Base-by-base conservation (phyloP, 192 early-diverging fungal genomes). In the Entomortierella lignicola region DNA sequence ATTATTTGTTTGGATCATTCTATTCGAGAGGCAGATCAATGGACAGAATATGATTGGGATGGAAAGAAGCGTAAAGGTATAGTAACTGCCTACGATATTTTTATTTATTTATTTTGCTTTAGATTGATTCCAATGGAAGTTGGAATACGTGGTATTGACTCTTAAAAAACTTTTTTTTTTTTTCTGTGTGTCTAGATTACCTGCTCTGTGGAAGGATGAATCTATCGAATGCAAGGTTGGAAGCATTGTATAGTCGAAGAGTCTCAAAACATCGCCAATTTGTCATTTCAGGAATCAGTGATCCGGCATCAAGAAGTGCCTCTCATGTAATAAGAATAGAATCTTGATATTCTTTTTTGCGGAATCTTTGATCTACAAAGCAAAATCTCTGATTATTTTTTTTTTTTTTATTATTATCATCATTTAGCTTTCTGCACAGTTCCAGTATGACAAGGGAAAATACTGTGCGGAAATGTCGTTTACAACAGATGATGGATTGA, bases 401-500 rank as follows among this genome's bases (percentile, higher is more conserved):
- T 12, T 42, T 13, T 34, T 20, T 47, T 6, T 31, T 27, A 7
- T 13, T 15, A 15, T 41, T 54, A 12, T 54, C 15, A 2, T 25
- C 10, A 25, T 2, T 30, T 66, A 92, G 88, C 44, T 91, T 30
- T 83, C 86, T 23, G 81, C 86, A n/a, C 90, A 94, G 31, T 80
- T 91, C 8, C 87, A 92, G 51, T 91, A 97, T 64, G 86, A 91
- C 70, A 83, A 85, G 23, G 84, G 84, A 0, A 86, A 89, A 74
- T 95, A 91, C 86, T 93, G 91, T 67, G 88, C 88, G 12, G 95
- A 96, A 67, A 67, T 90, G 23, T 92, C 88, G 26, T 93, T 89
- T 73, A 88, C 89, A 1, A 91, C 94, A 1, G 91, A 92, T 44
- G 93, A 93, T 73, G 88, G 86, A 21, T 81, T 97, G 8, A 70